phyloP scores from a whole-genome alignment of 2,329 filamentous ascomycete species.

The Aaosphaeria arxii region DNA sequence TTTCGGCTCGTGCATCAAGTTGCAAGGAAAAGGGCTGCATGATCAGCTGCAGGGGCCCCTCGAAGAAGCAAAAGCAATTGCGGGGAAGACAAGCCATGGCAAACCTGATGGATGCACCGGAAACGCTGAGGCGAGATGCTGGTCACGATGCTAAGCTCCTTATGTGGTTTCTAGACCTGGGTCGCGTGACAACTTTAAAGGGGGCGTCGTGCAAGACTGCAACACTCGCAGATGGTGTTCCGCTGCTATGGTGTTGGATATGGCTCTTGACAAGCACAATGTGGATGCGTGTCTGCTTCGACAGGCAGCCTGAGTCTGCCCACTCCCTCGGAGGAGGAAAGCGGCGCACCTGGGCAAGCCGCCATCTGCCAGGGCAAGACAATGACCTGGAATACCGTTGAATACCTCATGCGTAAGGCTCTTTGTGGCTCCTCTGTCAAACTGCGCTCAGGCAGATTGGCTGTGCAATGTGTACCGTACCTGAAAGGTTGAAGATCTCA shows the following conservation, averaged over 20 bases:
- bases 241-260: background rate
- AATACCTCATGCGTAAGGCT: no score
- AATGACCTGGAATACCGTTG: no score
- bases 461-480: no score
- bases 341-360: no score
- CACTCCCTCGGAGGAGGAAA: no score
- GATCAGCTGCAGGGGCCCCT: slow-evolving; percentile 39
- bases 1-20: slow-evolving; percentile 29
- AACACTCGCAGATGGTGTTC: background rate
- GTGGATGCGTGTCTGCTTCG: background rate
- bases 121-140: slow-evolving; percentile 15
- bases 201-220: background rate
- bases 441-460: no score
- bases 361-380: no score
- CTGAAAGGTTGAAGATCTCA: no score
- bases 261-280: no score
- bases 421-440: no score
- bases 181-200: background rate
- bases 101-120: background rate
- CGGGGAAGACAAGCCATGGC: slow-evolving; percentile 32
- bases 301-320: background rate
- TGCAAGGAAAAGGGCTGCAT: slow-evolving; percentile 32
- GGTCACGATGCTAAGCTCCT: slow-evolving; percentile 11
- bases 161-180: background rate
- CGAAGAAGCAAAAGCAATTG: slow-evolving; percentile 32